Base-by-base conservation (phyloP, 2,329 filamentous ascomycete genomes). In the Xylaria sp. region DNA sequence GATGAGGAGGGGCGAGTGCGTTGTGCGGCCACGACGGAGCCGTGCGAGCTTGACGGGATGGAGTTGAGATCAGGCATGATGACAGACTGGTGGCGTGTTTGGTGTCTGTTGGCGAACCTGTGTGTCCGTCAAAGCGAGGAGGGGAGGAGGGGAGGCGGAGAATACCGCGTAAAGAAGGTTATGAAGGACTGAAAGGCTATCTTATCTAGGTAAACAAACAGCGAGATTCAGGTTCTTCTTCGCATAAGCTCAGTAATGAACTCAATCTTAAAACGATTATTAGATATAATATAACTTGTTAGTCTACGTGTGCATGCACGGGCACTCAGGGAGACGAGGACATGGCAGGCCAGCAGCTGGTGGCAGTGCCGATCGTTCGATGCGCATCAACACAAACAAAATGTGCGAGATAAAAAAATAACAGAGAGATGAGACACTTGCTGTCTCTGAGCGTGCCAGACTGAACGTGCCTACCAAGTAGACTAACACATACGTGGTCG, bases 41-140 rank as follows among this genome's bases (percentile, higher is more conserved):
- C 76, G 70, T 81, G 83, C 59, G 85, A 84, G 63, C 84, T 86
- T 7, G 84, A 78, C 48, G 86, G 84, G 13, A 88, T 84, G 20
- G 85, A 84, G 79, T 88, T 88, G 71, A 88, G 82, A 71, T 88
- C 86, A 28, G 75, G 74, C 75, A 77, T 76, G 6, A 64, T 71
- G 33, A 33, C 56, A 42, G 17, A n/a, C n/a, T 23, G 23, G 15
- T 51, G 48, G n/a, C 4, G 6, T 51, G 48, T n/a, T 15, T 17
- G 23, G 28, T 7, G 26, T 9, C 2, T 38, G 36, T 13, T 38
- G 36, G 20, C 6, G 13, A 26, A 6, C 10, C 20, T 6, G 11
- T 48, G 9, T 6, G 13, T 23, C 23, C 23, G 23, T 28, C 23
- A 23, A 49, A 28, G 6, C n/a, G n/a, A 46, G 46, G 13, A 15